These are phyloP conservation scores for Sugiyamaella marilandica DNA, from an alignment of 805 yeast genomes.

Conservation along the genomic window DNA sequence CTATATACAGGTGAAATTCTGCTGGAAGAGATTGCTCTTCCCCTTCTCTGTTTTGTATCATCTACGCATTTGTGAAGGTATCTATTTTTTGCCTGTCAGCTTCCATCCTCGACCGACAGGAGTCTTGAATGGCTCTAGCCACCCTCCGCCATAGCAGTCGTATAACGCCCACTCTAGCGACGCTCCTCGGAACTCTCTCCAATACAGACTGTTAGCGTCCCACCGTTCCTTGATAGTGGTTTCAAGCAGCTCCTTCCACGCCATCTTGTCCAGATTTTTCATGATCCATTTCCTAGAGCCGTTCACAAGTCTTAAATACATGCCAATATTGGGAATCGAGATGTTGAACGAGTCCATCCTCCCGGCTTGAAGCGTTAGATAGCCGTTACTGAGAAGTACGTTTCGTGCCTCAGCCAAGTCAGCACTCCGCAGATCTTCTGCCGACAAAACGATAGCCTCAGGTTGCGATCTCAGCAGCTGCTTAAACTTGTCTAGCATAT, in stretches of 20 bases:
- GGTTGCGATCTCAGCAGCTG: conserved; percentile 26
- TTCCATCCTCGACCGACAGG: conserved; percentile 61
- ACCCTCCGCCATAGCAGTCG: conserved; percentile 52
- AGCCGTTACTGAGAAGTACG: conserved; percentile 29
- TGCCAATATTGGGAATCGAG: conserved; percentile 36
- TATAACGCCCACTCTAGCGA: conserved; percentile 50
- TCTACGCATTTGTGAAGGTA: too few species aligned
- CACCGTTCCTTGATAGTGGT: conserved; percentile 29
- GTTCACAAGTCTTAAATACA: conserved; percentile 31
- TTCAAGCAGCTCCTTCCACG: conserved; percentile 38
- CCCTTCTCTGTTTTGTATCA: too few species aligned
- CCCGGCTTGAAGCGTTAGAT: conserved; percentile 33
- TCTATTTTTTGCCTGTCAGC: conserved; percentile 42
- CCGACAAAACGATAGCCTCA: conserved; percentile 25
- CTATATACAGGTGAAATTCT: too few species aligned
- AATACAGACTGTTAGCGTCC: conserved; percentile 26
- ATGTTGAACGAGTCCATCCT: conserved; percentile 29
- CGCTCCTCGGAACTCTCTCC: conserved; percentile 49
- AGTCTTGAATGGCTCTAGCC: conserved; percentile 51
- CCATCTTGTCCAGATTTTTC: conserved; percentile 28
- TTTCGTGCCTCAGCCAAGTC: conserved; percentile 19
- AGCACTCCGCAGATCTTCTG: conserved; percentile 22
- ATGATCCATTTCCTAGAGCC: conserved; percentile 34
- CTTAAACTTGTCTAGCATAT: conserved; percentile 17
- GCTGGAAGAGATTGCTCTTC: too few species aligned